Base-by-base conservation (phyloP, 116 monocot genomes). In the Phalaenopsis hybrid region DNA sequence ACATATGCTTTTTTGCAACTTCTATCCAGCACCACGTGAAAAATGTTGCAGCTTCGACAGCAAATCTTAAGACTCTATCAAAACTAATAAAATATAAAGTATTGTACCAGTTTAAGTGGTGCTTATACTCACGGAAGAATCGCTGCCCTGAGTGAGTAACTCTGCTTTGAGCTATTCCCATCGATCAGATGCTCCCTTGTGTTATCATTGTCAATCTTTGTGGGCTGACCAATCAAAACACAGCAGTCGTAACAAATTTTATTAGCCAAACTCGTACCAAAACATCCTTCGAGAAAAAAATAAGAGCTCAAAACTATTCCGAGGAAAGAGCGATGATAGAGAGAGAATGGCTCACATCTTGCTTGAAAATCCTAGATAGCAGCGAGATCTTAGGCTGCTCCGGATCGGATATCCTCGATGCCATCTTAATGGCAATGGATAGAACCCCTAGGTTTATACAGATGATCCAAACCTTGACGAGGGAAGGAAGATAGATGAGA, bases 111-210 rank as follows among this genome's bases (percentile, higher is more conserved):
- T 75, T 75, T 28, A 46, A 75, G 43, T 41, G 46, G 46, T 45
- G 9, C 18, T 82, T 63, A 79, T 55, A 85, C 89, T 88, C 15
- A 92, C 90, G 92, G 92, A 48, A 92, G 75, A 82, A 92, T 85
- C 5, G 86, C 88, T 10, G 90, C 88, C 8, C 34, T 34, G 23
- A 82, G 51, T 57, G 90, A 90, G 80, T 85, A 92, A 81, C 78
- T 85, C 81, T 88, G 86, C 33, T 31, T 55, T 17, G 45, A 67
- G 28, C n/a, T 57, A 37, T 45, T 78, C 7, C 57, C 49, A 77
- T 41, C 52, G 59, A 89, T 83, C 57, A 91, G 31, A 44, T 85
- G 91, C 84, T 86, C 87, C 6, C 89, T 87, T 44, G 72, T 77
- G 59, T 51, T 78, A 50, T 81, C 83, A 6, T 84, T 78, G 43